Evolutionary conservation across 1,284 basidiomycete species (phyloP).

Genomic region (Cutaneotrichosporon sp.): DNA sequence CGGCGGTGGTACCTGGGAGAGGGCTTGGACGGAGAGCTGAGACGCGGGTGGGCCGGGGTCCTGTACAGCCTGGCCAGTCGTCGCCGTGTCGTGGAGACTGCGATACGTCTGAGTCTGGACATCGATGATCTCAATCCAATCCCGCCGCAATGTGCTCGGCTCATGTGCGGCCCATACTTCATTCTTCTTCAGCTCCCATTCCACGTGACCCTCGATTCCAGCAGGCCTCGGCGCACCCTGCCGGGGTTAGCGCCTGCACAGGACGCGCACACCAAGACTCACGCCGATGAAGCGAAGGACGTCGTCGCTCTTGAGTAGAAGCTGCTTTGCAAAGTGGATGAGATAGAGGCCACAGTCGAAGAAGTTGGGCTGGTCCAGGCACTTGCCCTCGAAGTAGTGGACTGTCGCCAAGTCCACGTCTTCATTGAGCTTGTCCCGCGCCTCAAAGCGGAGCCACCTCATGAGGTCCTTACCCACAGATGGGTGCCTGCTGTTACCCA

Average conservation of each 20-base stretch:
- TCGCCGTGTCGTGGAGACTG: not conserved
- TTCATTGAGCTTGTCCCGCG: conserved; percentile 67
- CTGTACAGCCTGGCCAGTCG: not conserved
- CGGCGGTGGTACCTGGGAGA: not conserved
- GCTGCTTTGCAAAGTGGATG: conserved; percentile 50
- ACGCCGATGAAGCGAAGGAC: conserved; percentile 46
- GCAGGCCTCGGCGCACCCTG: conserved; percentile 28
- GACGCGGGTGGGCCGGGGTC: not conserved
- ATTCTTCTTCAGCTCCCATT: conserved; percentile 18
- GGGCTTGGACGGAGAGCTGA: conserved; percentile 5
- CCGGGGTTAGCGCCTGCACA: conserved; percentile 8
- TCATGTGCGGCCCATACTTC: conserved; percentile 22
- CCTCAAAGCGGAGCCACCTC: conserved; percentile 74
- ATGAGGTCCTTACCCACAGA: conserved; percentile 64
- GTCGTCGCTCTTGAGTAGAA: conserved; percentile 40
- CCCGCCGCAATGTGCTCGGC: conserved; percentile 23
- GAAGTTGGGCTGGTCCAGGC: conserved; percentile 56
- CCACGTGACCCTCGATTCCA: conserved; percentile 5
- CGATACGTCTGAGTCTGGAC: conserved; percentile 18
- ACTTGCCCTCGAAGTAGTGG: conserved; percentile 36
- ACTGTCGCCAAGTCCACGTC: conserved; percentile 52
- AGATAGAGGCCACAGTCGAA: conserved; percentile 58
- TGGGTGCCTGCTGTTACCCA: conserved; percentile 66
- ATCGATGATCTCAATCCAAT: conserved; percentile 26
- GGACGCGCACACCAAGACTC: conserved; percentile 12